Evolutionary conservation across 2,329 filamentous ascomycete species (phyloP).

Genomic region (Phyllosticta citribraziliensis): DNA sequence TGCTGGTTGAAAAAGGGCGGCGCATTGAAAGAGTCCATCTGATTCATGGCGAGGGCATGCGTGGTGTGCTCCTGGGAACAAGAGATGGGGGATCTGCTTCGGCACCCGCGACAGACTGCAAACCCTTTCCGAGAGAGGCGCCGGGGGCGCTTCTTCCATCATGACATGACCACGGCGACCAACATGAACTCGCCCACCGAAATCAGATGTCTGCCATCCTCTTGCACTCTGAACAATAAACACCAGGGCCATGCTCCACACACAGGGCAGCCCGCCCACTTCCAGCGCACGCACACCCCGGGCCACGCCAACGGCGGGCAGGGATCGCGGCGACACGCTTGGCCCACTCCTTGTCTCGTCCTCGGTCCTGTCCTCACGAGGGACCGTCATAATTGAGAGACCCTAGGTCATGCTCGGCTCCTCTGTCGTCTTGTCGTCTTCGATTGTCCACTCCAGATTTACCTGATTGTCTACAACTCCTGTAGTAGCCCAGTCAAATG

Average conservation of each 20-base stretch:
- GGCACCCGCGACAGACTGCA: background rate
- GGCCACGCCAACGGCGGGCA: background rate
- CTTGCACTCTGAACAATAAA: too few species aligned
- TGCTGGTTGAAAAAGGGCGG: constrained; percentile 9
- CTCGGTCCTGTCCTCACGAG: background rate
- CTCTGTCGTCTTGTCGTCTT: too few species aligned
- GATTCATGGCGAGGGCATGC: constrained; percentile 11
- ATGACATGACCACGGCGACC: background rate
- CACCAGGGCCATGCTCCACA: background rate
- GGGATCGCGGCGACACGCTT: background rate
- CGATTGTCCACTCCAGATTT: background rate
- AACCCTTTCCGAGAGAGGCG: background rate
- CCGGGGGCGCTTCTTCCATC: background rate
- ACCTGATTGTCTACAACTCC: background rate
- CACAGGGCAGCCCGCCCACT: background rate
- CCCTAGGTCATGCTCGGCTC: too few species aligned
- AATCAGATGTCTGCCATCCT: background rate
- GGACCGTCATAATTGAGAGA: background rate
- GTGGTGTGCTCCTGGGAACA: constrained; percentile 9
- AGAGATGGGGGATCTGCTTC: constrained; percentile 9
- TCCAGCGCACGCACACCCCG: background rate
- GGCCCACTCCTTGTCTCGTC: background rate
- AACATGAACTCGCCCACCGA: background rate
- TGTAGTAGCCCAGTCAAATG: background rate
- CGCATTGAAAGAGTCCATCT: constrained; percentile 10